Conservation (phyloP, 2,329 filamentous ascomycete genomes). For the Alternaria gansuensis region DNA sequence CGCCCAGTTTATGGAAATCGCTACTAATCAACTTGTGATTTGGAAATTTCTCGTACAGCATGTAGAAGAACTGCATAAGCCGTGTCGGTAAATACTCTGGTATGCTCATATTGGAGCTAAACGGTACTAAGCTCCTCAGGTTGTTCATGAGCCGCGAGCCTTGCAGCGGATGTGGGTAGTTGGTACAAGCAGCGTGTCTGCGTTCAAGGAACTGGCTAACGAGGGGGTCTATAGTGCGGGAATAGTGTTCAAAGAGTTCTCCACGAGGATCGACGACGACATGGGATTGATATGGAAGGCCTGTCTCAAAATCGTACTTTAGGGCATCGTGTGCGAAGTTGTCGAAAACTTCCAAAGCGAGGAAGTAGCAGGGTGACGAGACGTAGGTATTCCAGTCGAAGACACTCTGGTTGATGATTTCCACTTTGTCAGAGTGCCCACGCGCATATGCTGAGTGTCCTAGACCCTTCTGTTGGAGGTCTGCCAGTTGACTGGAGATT, state of each 20-base stretch:
- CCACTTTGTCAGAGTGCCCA: conserved; percentile 84
- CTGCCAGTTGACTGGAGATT: conserved; percentile 83
- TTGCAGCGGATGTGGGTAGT: conserved; percentile 70
- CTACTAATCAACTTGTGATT: conserved; percentile 86
- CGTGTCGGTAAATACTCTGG: conserved; percentile 95
- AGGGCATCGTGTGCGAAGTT: conserved; percentile 97
- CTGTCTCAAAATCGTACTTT: conserved; percentile 85
- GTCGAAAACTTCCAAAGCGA: conserved; percentile 97
- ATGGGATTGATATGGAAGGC: conserved; percentile 83
- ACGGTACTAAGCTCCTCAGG: conserved; percentile 71
- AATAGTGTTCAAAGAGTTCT: conserved; percentile 96
- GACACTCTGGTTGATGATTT: conserved; percentile 93
- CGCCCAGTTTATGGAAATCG: conserved; percentile 87
- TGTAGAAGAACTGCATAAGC: conserved; percentile 96
- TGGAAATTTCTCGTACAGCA: conserved; percentile 87
- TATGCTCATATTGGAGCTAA: conserved; percentile 76
- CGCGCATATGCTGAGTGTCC: conserved; percentile 70
- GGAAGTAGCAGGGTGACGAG: conserved; percentile 94
- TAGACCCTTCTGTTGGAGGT: conserved; percentile 77
- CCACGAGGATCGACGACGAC: conserved; percentile 85
- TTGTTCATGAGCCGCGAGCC: conserved; percentile 65
- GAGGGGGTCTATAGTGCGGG: conserved; percentile 79
- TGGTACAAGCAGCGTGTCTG: conserved; percentile 74
- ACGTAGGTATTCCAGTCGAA: conserved; percentile 93
- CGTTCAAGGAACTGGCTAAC: conserved; percentile 84